These are phyloP conservation scores for Globisporangium alternatum DNA, from an alignment of 352 stramenopile species.

Conservation along the genomic window DNA sequence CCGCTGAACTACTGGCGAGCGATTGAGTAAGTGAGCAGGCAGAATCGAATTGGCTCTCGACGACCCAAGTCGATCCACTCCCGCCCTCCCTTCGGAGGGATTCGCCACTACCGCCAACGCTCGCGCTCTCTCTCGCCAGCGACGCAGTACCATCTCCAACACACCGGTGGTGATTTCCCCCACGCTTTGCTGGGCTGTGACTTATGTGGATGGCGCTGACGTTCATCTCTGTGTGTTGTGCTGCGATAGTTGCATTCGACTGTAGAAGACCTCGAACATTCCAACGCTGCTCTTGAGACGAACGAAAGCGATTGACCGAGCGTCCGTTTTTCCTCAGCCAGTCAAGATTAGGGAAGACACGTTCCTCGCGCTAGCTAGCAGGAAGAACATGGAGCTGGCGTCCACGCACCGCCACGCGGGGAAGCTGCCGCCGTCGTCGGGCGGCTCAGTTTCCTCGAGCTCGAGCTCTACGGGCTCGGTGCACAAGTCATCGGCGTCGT, in stretches of 20 bases:
- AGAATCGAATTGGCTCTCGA: constrained; percentile 6
- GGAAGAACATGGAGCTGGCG: constrained; percentile 13
- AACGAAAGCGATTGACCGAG: background rate
- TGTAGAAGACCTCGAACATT: background rate
- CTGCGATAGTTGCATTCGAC: background rate
- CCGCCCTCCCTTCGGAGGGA: background rate
- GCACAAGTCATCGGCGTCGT: constrained; percentile 7
- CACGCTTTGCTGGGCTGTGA: background rate
- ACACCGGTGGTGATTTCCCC: background rate
- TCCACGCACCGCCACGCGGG: constrained; percentile 4
- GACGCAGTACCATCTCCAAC: background rate
- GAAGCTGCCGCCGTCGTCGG: constrained; percentile 1
- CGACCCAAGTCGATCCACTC: background rate
- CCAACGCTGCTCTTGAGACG: background rate
- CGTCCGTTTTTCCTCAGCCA: background rate
- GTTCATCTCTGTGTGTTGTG: background rate
- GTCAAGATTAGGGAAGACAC: constrained; percentile 13
- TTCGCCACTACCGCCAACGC: background rate
- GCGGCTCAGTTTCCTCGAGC: background rate
- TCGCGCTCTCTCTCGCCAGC: background rate
- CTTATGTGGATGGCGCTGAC: background rate
- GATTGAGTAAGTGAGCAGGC: background rate
- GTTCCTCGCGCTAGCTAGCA: background rate
- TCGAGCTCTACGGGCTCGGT: constrained; percentile 2
- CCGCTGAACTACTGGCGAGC: background rate